phyloP scores from a whole-genome alignment of 2,329 filamentous ascomycete genomes.

The Pseudonectria buxi region DNA sequence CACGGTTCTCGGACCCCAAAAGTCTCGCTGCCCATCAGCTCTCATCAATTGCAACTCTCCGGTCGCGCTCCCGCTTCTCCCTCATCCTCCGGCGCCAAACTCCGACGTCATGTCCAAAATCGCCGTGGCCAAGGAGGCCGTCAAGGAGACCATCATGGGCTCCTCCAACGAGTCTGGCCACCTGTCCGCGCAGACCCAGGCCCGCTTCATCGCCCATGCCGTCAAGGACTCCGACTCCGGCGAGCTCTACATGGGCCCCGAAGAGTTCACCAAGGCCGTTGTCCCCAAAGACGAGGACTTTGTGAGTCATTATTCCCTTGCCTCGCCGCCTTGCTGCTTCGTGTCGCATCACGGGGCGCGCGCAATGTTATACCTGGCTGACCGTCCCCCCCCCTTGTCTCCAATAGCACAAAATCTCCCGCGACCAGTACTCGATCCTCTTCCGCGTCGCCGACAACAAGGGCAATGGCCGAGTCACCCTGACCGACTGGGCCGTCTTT shows the following conservation, averaged over 20 bases:
- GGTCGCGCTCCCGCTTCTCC: constrained; percentile 7
- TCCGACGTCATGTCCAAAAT: constrained; percentile 30
- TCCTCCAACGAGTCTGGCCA: constrained; percentile 43
- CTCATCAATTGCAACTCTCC: constrained; percentile 14
- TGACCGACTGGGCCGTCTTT: constrained; percentile 87
- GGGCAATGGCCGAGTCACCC: constrained; percentile 62
- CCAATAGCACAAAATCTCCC: constrained; percentile 88
- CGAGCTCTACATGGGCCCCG: constrained; percentile 71
- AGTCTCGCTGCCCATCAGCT: constrained; percentile 6
- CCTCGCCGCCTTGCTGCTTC: neutral
- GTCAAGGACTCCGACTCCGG: constrained; percentile 67
- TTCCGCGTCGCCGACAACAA: constrained; percentile 85
- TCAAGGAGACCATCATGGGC: constrained; percentile 77
- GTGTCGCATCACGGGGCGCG: constrained; percentile 1
- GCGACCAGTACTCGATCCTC: constrained; percentile 89
- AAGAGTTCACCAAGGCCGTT: constrained; percentile 88
- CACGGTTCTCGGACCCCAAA: constrained; percentile 15
- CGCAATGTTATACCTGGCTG: constrained; percentile 5
- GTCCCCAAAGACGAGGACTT: constrained; percentile 84
- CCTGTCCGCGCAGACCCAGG: constrained; percentile 67
- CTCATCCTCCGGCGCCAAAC: constrained; percentile 1
- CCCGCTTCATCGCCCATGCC: constrained; percentile 71
- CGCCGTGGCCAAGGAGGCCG: constrained; percentile 55
- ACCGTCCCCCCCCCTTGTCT: constrained; percentile 5
- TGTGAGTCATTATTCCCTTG: constrained; percentile 50